Evolutionary conservation across 768 basidiomycete genomes (phyloP), one percentile per base, ranked within the genome.

Genomic region (Naganishia antarctica): DNA sequence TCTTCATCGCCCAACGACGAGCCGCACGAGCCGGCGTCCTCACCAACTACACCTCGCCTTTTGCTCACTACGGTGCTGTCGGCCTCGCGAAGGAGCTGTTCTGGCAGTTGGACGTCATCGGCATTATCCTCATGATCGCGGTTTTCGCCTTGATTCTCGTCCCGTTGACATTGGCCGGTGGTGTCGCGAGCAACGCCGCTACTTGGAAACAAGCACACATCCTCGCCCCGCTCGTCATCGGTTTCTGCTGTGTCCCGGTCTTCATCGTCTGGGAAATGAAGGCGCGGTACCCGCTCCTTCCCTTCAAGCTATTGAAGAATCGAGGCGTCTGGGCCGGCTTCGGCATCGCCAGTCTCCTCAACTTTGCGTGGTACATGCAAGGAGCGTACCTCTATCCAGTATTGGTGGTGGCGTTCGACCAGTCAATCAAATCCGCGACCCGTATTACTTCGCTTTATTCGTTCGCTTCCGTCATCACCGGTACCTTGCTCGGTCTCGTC

Each of bases 101-200:
- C 68, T 74, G 73, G 73, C 73, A 78, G 57, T 49, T 75, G 23
- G 78, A 78, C 64, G 63, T 77, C 43, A 53, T 77, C 59, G 78
- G 78, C 23, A 45, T 76, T 9, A 64, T 78, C 59, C 67, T 78
- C 15, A 60, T 74, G 37, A 62, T 67, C 46, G 73, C 69, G 4
- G 59, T 67, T n/a, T 66, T 76, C 23, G 60, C 70, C 0, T 57
- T 79, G n/a, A 71, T 79, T 69, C 71, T 79, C 13, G 62, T 78
- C 0, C 78, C 78, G 0, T 73, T 79, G 65, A 74, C 77, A 0
- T 68, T 79, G 29, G 77, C 74, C 8, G 72, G 71, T 45, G 53
- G 53, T 13, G 23, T 57, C 1, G 11, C n/a, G 13, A 2, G 3
- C 29, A 40, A 40, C 37, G 37, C 48, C 11, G 46, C 64, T n/a